Base-by-base conservation (phyloP, 2,329 filamentous ascomycete genomes). In the Saccharata proteae region DNA sequence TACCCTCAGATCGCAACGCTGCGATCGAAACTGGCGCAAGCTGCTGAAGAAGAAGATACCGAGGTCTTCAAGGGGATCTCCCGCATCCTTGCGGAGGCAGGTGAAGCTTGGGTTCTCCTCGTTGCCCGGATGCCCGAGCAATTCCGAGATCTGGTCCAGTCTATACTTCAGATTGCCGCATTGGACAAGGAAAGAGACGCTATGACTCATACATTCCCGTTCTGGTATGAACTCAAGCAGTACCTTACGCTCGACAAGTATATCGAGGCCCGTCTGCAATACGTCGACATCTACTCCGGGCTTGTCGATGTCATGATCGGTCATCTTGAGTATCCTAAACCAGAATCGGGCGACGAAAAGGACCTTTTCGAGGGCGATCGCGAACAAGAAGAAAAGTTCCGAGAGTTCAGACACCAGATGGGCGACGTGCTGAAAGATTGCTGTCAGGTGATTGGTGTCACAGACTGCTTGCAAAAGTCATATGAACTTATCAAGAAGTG, bases 181-280 rank as follows among this genome's bases (percentile, higher is more conserved):
- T 72, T 80, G 43, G 90, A 98, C 54, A 77, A 76, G 51, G 88
- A 94, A 32, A 75, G 80, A 39, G 90, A 98, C 43, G 84, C 86
- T 4, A 85, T 98, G 40, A 82, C 84, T 32, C 76, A 90, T 47
- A 98, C 92, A 0, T 98, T 98, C 58, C 76, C 75, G 43, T 96
- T 98, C 61, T 98, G 90, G 90, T 96, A 92, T 52, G 90, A 98
- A 51, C 69, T 98, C 27, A 98, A 98, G 64, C 85, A 94, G 54
- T 94, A 93, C 52, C 67, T 98, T 28, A 85, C 86, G 2, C 59
- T 98, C 32, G 88, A 96, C 20, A 79, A 79, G 43, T 98, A 94
- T 52, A 80, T 82, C 30, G 71, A 85, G 45, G 80, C 86, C 23
- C 75, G 86, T 30, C 57, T 84, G 40, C 69, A 80, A 45, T 72